Base-by-base conservation (phyloP, 2,329 filamentous ascomycete species). In the Albifimbria verrucaria region DNA sequence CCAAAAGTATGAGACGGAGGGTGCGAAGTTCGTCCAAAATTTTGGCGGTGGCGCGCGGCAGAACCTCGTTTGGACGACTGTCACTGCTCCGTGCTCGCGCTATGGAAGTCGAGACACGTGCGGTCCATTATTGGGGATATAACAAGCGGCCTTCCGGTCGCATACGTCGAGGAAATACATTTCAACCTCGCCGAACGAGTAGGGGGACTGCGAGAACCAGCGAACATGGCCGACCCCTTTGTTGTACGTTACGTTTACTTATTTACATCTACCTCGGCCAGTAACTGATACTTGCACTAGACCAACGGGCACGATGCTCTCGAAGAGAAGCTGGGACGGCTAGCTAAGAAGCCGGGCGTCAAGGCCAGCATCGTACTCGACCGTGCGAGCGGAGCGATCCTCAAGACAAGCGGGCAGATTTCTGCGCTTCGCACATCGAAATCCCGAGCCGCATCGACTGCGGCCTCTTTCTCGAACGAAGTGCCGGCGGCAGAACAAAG, bases 311-410 rank as follows among this genome's bases (percentile, higher is more conserved):
- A 82, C 55, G 85, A 89, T 61, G 82, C 81, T 42, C 79, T 89
- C 55, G 80, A 83, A 50, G 81, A 85, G 75, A 74, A 82, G 56
- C 80, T 92, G 55, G 82, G 81, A 46, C 85, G 88, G 18, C 77
- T 94, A 44, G 85, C 87, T 41, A 87, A 88, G 66, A 93, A 93
- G 65, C 81, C 88, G 25, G 89, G 88, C 55, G 89, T 94, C 49
- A 88, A 89, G 68, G 89, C 87, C 61, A 89, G 88, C 52, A 79
- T 94, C 48, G 83, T 91, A 51, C 77, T 94, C 42, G 88, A 92
- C 61, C 83, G 88, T 52, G 73, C 81, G 15, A 87, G 82, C 21
- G 89, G 89, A 50, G 80, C 87, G 2, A 88, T 94, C 49, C 79
- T 94, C 50, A 89, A 88, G 65, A 89, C 86, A 7, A 88, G 83